phyloP scores from a whole-genome alignment of 768 basidiomycete genomes.

The Trametopsis cervina region DNA sequence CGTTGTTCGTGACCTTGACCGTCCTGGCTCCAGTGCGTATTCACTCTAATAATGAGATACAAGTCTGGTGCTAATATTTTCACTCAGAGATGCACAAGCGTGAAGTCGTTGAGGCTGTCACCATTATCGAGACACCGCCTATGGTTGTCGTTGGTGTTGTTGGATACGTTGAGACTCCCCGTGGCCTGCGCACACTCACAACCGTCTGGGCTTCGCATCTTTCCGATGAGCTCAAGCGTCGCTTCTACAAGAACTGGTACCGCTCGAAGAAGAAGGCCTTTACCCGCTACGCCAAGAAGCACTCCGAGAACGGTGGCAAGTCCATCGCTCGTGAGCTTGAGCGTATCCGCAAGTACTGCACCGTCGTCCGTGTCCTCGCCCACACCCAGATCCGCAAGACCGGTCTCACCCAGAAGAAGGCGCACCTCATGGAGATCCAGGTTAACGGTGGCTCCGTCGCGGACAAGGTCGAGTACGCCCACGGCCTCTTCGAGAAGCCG shows the following conservation, averaged over 20 bases:
- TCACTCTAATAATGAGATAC: neutral
- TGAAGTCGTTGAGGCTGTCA: constrained; percentile 97
- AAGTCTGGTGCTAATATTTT: neutral
- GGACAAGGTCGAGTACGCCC: constrained; percentile 96
- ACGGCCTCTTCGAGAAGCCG: constrained; percentile 94
- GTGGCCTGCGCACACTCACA: constrained; percentile 96
- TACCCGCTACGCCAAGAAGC: constrained; percentile 99
- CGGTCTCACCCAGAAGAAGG: constrained; percentile 97
- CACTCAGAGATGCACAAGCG: constrained; percentile 97
- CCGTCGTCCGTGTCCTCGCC: constrained; percentile 97
- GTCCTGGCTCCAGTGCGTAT: constrained; percentile 94
- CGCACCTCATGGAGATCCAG: constrained; percentile 99
- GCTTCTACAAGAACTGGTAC: constrained; percentile 99
- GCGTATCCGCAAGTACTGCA: constrained; percentile 99
- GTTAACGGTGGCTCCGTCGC: constrained; percentile 94
- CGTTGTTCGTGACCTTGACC: constrained; percentile 97
- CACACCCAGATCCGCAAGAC: constrained; percentile 99
- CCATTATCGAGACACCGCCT: constrained; percentile 93
- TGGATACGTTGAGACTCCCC: constrained; percentile 99
- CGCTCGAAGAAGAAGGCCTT: constrained; percentile 99
- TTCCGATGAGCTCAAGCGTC: constrained; percentile 94
- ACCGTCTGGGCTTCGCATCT: constrained; percentile 99
- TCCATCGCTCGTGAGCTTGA: constrained; percentile 93
- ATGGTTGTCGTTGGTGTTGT: constrained; percentile 96
- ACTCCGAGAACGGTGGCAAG: constrained; percentile 91